Base-by-base conservation (phyloP, 2,329 filamentous ascomycete species). In the Colletotrichum paranaense region DNA sequence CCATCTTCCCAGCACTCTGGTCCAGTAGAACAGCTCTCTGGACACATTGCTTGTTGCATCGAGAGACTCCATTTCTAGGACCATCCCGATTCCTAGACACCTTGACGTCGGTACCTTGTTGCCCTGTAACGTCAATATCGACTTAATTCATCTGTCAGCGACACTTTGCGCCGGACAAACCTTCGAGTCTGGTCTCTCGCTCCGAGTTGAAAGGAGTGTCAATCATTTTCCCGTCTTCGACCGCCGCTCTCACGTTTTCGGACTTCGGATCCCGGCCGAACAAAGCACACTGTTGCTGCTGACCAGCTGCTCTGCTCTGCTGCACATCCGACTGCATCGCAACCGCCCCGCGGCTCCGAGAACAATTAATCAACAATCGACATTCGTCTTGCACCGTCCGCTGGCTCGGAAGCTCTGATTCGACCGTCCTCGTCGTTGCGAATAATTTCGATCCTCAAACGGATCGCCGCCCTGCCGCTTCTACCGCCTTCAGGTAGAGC, bases 321-420 rank as follows among this genome's bases (percentile, higher is more conserved):
- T 63, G 46, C 60, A 14, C 16, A 46, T 42, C 38, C 14, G 38
- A 42, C 38, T 14, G 30, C 62, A 56, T 28, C 46, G 49, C 66
- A 68, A 46, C 46, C 46, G 59, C 53, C 67, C 67, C 67, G 67
- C 67, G 60, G 38, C 42, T 56, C 67, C 55, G 55, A 70, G 59
- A 57, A 52, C 46, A 60, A 49, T 70, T 65, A 56, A 70, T 69
- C 66, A 63, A 73, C 42, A 62, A 68, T 69, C 66, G 67, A 60
- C 66, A 64, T 28, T 73, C 70, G 55, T 67, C 72, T 19, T 53
- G 67, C 72, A 68, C 68, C 62, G 32, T 58, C 57, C 71, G 71
- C 71, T 62, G 60, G 70, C n/a, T 64, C 58, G 70, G 66, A 64
- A 42, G 66, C 19, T 22, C 24, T 66, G 53, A 26, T 11, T 62